Conservation (phyloP, 2,329 filamentous ascomycete species). For the Colletotrichum paranaense region DNA sequence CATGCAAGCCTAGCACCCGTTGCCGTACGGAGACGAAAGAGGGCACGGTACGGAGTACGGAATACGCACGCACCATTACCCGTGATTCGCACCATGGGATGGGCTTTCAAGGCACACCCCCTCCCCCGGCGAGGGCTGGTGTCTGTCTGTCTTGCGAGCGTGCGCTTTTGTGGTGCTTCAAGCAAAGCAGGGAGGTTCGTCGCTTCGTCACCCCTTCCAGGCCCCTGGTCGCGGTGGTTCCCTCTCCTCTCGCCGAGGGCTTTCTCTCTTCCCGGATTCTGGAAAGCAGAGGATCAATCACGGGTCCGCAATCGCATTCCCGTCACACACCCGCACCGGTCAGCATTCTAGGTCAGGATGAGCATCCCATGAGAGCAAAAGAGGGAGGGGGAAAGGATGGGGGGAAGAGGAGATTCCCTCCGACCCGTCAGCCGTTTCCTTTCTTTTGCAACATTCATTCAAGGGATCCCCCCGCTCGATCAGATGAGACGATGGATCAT, state of each 20-base stretch:
- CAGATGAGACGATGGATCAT: conserved; percentile 14
- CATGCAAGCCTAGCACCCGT: not conserved
- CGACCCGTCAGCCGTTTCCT: conserved; percentile 12
- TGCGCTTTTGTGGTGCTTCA: not conserved
- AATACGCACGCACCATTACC: conserved; percentile 26
- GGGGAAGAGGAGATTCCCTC: conserved; percentile 6
- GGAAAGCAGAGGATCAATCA: conserved; percentile 21
- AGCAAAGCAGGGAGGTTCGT: conserved; percentile 21
- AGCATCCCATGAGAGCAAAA: not conserved
- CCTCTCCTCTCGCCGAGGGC: conserved; percentile 3
- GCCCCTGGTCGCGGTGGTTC: not conserved
- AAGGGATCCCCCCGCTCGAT: not conserved
- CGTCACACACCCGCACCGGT: conserved; percentile 34
- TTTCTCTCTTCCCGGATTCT: conserved; percentile 27
- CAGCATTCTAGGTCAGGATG: conserved; percentile 4
- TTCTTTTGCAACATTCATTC: conserved; percentile 1
- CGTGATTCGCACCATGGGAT: conserved; percentile 17
- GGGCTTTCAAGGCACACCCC: not conserved
- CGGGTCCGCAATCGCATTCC: conserved; percentile 6
- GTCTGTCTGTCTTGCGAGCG: too few relatives aligned
- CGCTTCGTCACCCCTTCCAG: conserved; percentile 25
- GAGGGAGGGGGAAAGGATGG: not conserved
- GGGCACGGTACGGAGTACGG: not conserved
- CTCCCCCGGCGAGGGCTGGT: too few relatives aligned
- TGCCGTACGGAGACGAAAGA: not conserved